phyloP scores from a whole-genome alignment of 73 alveolate species.

The Symbiodinium natans region DNA sequence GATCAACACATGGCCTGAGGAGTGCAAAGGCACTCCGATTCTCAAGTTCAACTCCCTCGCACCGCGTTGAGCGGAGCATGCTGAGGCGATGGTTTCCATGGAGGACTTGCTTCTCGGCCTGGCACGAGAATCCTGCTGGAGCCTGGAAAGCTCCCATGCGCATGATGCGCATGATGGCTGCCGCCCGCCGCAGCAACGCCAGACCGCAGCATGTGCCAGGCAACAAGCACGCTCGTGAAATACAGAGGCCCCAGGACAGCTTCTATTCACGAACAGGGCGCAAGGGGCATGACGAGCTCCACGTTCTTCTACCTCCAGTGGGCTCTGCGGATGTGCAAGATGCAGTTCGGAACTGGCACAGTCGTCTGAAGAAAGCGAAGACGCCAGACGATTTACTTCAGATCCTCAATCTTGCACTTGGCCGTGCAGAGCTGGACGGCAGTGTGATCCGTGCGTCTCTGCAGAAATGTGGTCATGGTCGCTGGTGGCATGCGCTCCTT shows the following conservation, averaged over 20 bases:
- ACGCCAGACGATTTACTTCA: neutral
- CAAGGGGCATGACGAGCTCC: neutral
- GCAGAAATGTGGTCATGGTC: neutral
- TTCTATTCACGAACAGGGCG: neutral
- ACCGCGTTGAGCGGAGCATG: too few relatives aligned
- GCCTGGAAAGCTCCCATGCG: too few relatives aligned
- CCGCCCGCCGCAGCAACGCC: neutral
- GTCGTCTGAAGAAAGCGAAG: neutral
- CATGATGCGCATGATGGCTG: too few relatives aligned
- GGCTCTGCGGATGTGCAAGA: neutral
- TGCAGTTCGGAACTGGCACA: neutral
- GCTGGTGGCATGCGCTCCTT: neutral
- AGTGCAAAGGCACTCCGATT: neutral
- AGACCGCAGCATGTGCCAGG: neutral
- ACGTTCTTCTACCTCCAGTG: neutral
- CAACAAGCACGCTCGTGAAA: neutral
- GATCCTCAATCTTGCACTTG: neutral
- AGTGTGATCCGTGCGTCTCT: neutral
- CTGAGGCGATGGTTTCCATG: neutral
- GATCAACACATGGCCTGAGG: neutral
- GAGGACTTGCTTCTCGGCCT: neutral
- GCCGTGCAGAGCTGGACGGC: neutral
- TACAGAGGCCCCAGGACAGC: neutral
- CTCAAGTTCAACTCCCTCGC: neutral
- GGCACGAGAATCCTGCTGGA: too few relatives aligned